Evolutionary conservation across 345 rosid genomes (phyloP).

Genomic region (Linum usitatissimum): DNA sequence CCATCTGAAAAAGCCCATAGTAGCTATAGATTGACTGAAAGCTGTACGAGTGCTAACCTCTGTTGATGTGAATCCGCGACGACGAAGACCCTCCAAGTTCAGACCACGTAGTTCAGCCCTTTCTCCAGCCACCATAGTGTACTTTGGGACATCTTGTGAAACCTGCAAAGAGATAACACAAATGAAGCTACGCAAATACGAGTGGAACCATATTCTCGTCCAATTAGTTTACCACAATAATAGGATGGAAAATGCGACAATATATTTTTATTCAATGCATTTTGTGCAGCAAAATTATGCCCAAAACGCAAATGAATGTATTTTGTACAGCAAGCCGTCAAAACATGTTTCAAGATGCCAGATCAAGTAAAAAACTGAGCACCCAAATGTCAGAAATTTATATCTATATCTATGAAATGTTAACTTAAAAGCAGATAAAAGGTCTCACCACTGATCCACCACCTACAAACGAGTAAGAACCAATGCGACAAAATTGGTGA

Average conservation of each 20-base stretch:
- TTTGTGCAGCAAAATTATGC: too few species aligned
- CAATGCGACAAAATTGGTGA: constrained; percentile 84
- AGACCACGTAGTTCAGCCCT: constrained; percentile 87
- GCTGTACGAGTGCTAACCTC: constrained; percentile 38
- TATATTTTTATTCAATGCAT: too few species aligned
- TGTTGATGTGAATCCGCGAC: constrained; percentile 48
- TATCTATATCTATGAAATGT: neutral
- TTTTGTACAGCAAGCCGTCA: too few species aligned
- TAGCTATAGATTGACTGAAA: neutral
- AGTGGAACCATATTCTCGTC: neutral
- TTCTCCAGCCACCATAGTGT: constrained; percentile 82
- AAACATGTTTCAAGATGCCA: neutral
- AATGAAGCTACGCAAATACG: neutral
- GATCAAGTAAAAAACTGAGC: neutral
- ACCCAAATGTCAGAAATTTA: neutral
- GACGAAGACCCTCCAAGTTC: constrained; percentile 80
- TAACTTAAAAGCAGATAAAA: constrained; percentile 4
- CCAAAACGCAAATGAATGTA: too few species aligned
- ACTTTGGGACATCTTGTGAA: constrained; percentile 89
- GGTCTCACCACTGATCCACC: constrained; percentile 86
- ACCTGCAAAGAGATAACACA: constrained; percentile 33
- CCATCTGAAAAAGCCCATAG: neutral
- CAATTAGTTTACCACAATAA: too few species aligned
- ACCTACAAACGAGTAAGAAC: constrained; percentile 72
- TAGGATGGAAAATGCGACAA: too few species aligned